Base-by-base conservation (phyloP, 2,329 filamentous ascomycete species). In the Ustulina deusta region DNA sequence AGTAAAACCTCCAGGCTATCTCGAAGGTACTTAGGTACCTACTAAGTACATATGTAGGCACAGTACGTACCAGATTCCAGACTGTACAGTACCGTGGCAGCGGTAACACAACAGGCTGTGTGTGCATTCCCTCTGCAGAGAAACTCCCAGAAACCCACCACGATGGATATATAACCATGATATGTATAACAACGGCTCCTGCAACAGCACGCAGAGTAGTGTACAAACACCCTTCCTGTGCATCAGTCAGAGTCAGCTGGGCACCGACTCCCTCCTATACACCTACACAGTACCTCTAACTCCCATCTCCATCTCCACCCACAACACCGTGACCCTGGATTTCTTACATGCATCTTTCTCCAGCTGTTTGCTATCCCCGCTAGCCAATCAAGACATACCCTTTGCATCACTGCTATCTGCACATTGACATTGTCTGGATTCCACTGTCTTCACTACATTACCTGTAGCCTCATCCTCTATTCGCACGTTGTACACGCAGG, bases 301-400 rank as follows among this genome's bases (percentile, higher is more conserved):
- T n/a, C 13, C 15, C 11, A 13, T 3, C 38, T 44, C 46, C 55
- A 48, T 60, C 42, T 48, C 48, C 64, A 55, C 54, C 42, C 59
- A 40, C 38, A 49, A 34, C 63, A 62, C 63, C 51, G 42, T 60
- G 51, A 22, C 36, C 29, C 10, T 36, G 59, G 60, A 27, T 48
- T 59, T 48, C 25, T 5, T 36, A 44, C 13, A 40, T 52, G 32
- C 57, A 63, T 38, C 32, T 48, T 55, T 54, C 54, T 29, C 60
- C 60, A 66, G 54, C 46, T 66, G 46, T 49, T n/a, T 54, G 32
- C 49, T 52, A 6, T 15, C 10, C 25, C 29, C 29, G 49, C 29
- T 27, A 54, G 36, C 65, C 61, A 68, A 68, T 65, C 56, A 59
- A 17, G 5, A 46, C n/a, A 34, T 36, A 4, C 6, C 27, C 34